Percentiles rank a stretch among this genome's conserved stretches.
These are phyloP conservation scores for Oryza glaberrima DNA, from an alignment of 176 grass and related monocot species.

Conservation along the genomic window DNA sequence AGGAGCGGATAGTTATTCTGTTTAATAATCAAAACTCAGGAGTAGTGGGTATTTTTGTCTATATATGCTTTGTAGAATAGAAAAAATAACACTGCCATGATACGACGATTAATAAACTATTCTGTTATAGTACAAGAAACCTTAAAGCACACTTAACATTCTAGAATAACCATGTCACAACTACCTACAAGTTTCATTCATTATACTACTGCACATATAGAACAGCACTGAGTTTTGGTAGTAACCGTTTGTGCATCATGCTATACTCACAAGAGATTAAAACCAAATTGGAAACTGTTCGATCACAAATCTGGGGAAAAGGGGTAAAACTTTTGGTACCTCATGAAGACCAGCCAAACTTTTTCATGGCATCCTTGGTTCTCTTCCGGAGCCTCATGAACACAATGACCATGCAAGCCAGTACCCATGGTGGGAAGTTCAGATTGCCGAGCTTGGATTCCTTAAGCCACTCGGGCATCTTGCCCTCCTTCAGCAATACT, in stretches of 20 bases:
- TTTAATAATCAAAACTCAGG: not conserved
- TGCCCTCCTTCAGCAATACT: constrained; percentile 66
- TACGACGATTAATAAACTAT: not conserved
- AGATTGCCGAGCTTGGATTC: constrained; percentile 43
- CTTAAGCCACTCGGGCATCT: constrained; percentile 72
- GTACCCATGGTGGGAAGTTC: constrained; percentile 86
- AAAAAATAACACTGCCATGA: not conserved
- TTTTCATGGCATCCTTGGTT: constrained; percentile 79
- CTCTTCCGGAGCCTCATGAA: constrained; percentile 85
- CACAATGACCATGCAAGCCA: constrained; percentile 80
- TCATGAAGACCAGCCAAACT: constrained; percentile 71
- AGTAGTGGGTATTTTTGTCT: not conserved
- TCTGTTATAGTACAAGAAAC: not conserved
- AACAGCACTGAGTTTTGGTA: constrained; percentile 15
- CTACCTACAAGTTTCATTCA: not conserved
- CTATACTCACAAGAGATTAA: not conserved
- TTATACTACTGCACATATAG: constrained; percentile 21
- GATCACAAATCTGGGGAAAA: not conserved
- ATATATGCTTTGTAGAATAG: not conserved
- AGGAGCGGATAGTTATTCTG: not conserved
- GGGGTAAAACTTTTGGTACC: constrained; percentile 10
- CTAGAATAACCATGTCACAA: not conserved
- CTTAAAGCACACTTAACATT: constrained; percentile 13
- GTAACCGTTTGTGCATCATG: not conserved
- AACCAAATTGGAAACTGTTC: not conserved